phyloP scores from a whole-genome alignment of 805 yeast species.

The Schizosaccharomyces octosporus region DNA sequence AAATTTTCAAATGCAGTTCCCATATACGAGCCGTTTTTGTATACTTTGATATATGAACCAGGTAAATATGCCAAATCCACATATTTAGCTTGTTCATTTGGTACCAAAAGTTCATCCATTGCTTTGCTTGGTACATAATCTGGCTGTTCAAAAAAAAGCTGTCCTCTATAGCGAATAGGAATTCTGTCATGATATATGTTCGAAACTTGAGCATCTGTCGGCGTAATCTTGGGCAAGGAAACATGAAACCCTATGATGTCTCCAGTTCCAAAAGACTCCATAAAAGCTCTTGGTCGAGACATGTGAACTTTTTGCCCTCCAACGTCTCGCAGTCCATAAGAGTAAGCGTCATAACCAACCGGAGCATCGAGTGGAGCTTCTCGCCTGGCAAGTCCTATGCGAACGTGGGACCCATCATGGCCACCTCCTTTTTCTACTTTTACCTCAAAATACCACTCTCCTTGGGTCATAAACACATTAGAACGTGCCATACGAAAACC shows the following conservation, averaged over 20 bases:
- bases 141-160: constrained; percentile 58
- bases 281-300: constrained; percentile 36
- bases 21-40: constrained; percentile 45
- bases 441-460: constrained; percentile 59
- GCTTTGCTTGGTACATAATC: constrained; percentile 48
- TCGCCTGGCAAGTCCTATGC: constrained; percentile 61
- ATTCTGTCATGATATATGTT: constrained; percentile 50
- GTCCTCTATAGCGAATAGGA: constrained; percentile 60
- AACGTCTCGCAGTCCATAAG: constrained; percentile 69
- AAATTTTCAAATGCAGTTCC: constrained; percentile 47
- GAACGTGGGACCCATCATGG: constrained; percentile 28
- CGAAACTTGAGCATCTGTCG: neutral
- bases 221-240: constrained; percentile 27
- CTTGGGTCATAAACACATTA: constrained; percentile 54
- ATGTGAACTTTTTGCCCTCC: constrained; percentile 53
- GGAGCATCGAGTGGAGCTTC: constrained; percentile 82
- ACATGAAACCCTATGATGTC: constrained; percentile 66
- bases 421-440: constrained; percentile 24
- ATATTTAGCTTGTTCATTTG: constrained; percentile 16
- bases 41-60: constrained; percentile 40
- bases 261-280: constrained; percentile 42
- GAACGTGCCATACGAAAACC: constrained; percentile 70
- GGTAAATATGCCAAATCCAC: constrained; percentile 12
- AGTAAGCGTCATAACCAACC: constrained; percentile 83
- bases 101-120: constrained; percentile 45